These are phyloP conservation scores for Didymella pomorum DNA, from an alignment of 2,329 filamentous ascomycete species.

Conservation along the genomic window DNA sequence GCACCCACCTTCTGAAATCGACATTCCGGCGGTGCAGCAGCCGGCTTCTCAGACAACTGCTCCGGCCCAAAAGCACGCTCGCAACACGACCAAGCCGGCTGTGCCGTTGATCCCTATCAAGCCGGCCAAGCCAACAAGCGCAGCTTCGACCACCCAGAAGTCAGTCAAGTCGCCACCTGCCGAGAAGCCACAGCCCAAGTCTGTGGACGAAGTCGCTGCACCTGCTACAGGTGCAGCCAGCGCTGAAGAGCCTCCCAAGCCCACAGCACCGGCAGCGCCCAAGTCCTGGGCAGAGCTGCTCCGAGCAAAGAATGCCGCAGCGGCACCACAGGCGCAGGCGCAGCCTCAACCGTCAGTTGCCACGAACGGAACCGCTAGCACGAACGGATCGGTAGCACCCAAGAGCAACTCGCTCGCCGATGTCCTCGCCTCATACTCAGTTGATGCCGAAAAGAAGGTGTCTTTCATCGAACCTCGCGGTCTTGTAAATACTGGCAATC, in stretches of 20 bases:
- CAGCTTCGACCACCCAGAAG: constrained; percentile 48
- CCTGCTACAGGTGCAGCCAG: constrained; percentile 23
- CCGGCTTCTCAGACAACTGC: constrained; percentile 45
- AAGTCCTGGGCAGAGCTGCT: constrained; percentile 76
- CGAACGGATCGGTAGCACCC: constrained; percentile 54
- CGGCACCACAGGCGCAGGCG: constrained; percentile 35
- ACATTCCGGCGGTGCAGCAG: constrained; percentile 64
- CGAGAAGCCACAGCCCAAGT: constrained; percentile 27
- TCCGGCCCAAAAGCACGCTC: constrained; percentile 47
- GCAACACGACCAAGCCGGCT: constrained; percentile 56
- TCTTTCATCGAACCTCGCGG: constrained; percentile 91
- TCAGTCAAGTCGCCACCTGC: constrained; percentile 40
- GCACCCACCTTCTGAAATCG: constrained; percentile 64
- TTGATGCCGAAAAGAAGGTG: constrained; percentile 70
- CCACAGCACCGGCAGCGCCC: constrained; percentile 58
- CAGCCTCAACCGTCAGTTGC: constrained; percentile 24
- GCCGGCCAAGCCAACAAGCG: constrained; percentile 50
- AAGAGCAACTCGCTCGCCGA: constrained; percentile 75
- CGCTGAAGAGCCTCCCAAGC: constrained; percentile 50
- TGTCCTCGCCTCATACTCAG: constrained; percentile 76
- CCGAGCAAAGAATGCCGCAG: constrained; percentile 58
- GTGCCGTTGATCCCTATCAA: constrained; percentile 63
- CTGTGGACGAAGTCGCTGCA: constrained; percentile 21
- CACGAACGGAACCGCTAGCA: constrained; percentile 39
- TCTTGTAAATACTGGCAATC: constrained; percentile 95